Evolutionary conservation across 805 yeast genomes (phyloP).

Genomic region (Lachancea fermentati): DNA sequence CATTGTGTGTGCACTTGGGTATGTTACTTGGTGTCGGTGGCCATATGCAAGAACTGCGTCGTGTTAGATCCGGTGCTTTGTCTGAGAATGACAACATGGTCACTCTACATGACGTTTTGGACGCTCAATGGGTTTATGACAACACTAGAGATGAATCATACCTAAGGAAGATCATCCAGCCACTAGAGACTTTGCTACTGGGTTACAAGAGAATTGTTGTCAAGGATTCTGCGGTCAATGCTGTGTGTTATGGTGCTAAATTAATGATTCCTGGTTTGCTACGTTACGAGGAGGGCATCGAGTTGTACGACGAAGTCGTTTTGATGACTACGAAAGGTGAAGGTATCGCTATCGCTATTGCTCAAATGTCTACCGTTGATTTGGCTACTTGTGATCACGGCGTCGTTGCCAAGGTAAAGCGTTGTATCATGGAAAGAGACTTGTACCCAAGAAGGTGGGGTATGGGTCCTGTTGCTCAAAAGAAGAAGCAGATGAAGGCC

Average conservation of each 20-base stretch:
- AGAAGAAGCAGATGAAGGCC: conserved; percentile 96
- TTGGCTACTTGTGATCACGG: conserved; percentile 97
- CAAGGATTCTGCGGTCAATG: conserved; percentile 91
- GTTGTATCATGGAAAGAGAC: conserved; percentile 99
- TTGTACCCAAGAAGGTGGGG: conserved; percentile 99
- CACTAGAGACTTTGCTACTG: conserved; percentile 85
- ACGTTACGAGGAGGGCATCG: conserved; percentile 97
- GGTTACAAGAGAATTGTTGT: conserved; percentile 97
- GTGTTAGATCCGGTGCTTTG: conserved; percentile 97
- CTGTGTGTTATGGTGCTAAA: conserved; percentile 98
- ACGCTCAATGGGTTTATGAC: conserved; percentile 97
- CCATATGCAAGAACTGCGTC: conserved; percentile 99
- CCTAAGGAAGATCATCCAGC: conserved; percentile 88
- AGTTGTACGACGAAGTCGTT: conserved; percentile 95
- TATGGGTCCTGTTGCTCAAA: conserved; percentile 95
- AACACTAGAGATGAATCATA: conserved; percentile 96
- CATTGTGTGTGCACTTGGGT: conserved; percentile 97
- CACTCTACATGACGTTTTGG: conserved; percentile 94
- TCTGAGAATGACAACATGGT: conserved; percentile 87
- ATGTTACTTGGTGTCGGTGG: conserved; percentile 98
- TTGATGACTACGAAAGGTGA: conserved; percentile 98
- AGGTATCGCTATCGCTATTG: conserved; percentile 97
- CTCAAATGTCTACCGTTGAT: conserved; percentile 98
- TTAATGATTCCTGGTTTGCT: conserved; percentile 97
- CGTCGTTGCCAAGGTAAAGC: conserved; percentile 95